Evolutionary conservation across 257 asterid species (phyloP), one percentile per base, ranked within the genome.

Genomic region (Mitragyna speciosa): DNA sequence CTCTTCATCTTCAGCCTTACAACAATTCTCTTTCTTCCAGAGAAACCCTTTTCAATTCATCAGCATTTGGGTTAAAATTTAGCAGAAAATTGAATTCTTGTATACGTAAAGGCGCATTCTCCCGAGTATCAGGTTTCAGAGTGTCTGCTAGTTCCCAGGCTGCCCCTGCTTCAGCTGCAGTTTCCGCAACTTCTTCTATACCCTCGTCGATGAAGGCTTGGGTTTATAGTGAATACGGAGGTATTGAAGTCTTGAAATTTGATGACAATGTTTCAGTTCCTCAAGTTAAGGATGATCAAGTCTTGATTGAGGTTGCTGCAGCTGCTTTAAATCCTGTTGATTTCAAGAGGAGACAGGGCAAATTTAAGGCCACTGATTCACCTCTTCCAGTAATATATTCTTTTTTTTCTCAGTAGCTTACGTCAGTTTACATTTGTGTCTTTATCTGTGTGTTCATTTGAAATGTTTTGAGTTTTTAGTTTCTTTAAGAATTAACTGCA

Each of bases 271-370:
- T 93, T 73, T 76, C 88, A 0, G 96, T 94, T 24, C 98, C 98
- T 54, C 82, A 87, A 41, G 33, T 92, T 17, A 84, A 83, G 76
- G 97, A 90, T 41, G 95, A 94, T 70, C 96, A 91, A 80, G 98
- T 94, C 79, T 77, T 94, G 88, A 76, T 94, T 81, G 92, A 90
- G 89, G 97, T 94, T 24, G 91, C 65, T 64, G 97, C 97, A 43
- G 97, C 98, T 76, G 96, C 95, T 70, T 94, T 94, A 73, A 94
- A 94, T 31, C 98, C 98, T 20, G 89, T 94, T 72, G 98, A 94
- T 88, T 89, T 83, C 86, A 94, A 94, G 89, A 84, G 98, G 66
- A 87, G 93, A 76, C 79, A 78, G 0, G 97, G 98, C 22, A 90
- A 91, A 84, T 91, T 93, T 72, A 89, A 91, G 92, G 97, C 97